Conservation (phyloP, 2,329 filamentous ascomycete genomes). For the Talaromyces sp. region DNA sequence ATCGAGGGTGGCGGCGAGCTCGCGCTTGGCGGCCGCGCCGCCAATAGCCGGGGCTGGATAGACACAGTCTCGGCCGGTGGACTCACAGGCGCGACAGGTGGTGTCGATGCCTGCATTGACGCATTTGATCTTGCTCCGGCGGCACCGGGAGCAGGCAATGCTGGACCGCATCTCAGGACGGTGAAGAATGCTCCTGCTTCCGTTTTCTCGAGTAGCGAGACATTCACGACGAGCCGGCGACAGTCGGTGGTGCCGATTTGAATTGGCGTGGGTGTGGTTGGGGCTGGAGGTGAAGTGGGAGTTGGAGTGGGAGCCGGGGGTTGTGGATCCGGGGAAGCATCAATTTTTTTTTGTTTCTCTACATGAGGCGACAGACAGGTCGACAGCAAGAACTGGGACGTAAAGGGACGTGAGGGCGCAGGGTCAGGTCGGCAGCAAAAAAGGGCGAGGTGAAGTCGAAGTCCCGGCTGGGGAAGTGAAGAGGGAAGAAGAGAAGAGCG, state of each 20-base stretch:
- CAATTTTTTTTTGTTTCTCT: neutral
- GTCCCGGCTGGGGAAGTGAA: neutral
- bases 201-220: constrained; percentile 9
- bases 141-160: constrained; percentile 71
- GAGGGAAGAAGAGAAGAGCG: too few species aligned
- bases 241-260: neutral
- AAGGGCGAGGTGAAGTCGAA: neutral
- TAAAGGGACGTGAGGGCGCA: too few species aligned
- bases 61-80: constrained; percentile 65
- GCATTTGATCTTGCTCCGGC: constrained; percentile 82
- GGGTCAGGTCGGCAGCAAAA: neutral
- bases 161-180: constrained; percentile 63
- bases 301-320: neutral
- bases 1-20: constrained; percentile 30
- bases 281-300: neutral
- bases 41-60: constrained; percentile 53
- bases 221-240: constrained; percentile 7
- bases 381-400: neutral
- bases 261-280: neutral
- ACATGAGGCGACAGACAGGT: neutral
- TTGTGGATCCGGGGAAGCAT: constrained; percentile 1
- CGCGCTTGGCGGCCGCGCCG: constrained; percentile 32
- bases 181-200: constrained; percentile 8
- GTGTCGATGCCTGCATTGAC: constrained; percentile 69
- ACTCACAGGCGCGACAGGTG: constrained; percentile 69